Conservation (phyloP, 78 protist genomes). For the Speleostelium caveatum region DNA sequence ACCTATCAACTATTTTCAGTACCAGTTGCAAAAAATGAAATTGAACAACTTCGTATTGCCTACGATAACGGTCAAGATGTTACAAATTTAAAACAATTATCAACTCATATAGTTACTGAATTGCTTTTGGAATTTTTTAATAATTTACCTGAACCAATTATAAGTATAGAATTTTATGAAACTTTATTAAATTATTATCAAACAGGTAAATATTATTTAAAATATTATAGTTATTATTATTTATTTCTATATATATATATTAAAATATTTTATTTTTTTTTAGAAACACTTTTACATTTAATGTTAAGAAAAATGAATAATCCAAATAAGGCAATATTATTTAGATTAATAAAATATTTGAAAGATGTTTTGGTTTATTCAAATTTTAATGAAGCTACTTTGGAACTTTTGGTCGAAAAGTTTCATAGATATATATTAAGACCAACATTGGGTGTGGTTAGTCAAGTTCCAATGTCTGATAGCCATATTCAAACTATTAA, state of each 20-base stretch:
- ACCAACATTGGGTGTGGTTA: not conserved
- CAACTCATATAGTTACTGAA: conserved; percentile 17
- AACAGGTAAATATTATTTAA: conserved; percentile 43
- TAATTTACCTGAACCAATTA: conserved; percentile 54
- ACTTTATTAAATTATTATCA: conserved; percentile 71
- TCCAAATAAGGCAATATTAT: conserved; percentile 60
- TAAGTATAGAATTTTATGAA: conserved; percentile 55
- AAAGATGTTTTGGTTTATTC: conserved; percentile 55
- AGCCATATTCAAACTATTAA: conserved; percentile 6
- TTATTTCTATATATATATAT: too few relatives aligned
- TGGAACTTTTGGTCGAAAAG: conserved; percentile 37
- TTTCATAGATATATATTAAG: conserved; percentile 44
- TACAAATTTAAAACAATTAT: not conserved
- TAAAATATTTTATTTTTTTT: not conserved
- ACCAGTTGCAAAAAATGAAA: conserved; percentile 4
- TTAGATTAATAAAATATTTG: conserved; percentile 51
- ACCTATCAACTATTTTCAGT: conserved; percentile 5
- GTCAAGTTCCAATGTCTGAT: conserved; percentile 1
- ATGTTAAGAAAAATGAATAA: conserved; percentile 66
- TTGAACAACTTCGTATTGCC: not conserved
- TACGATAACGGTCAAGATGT: conserved; percentile 41
- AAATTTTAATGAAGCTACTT: conserved; percentile 53
- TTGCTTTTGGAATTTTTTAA: conserved; percentile 28
- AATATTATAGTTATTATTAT: too few relatives aligned
- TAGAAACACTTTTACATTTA: conserved; percentile 59